Evolutionary conservation across 495 filamentous ascomycete species (phyloP), one percentile per base, ranked within the genome.

Genomic region (Pseudoneurospora amorphoporcata): DNA sequence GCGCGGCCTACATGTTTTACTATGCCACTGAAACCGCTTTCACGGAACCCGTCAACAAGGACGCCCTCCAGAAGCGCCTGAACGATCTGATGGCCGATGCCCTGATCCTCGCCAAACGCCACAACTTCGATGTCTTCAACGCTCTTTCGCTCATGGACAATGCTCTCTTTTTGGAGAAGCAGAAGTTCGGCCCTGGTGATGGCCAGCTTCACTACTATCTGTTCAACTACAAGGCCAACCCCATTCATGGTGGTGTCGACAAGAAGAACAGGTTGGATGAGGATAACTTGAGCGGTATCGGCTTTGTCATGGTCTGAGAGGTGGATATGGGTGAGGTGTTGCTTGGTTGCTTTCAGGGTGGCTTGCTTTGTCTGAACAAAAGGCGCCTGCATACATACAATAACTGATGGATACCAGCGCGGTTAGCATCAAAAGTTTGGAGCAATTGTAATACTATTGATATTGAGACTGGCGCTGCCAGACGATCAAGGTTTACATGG

Each of bases 121-220:
- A 86, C 75, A 89, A 91, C 47, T 98, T 98, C 79, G 95, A 99
- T 80, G 95, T 99, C 47, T 97, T 98, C 85, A 99, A 99, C 75
- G 95, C 93, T 0, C 87, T 99, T 23, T 97, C 95, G 0, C 85
- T 97, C 39, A 88, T 97, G 76, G 95, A 99, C 79, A 99, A 98
- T 82, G 89, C 90, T 6, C 85, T 98, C 19, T 99, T 99, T 87
- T 86, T 99, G 12, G 89, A 93, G 76, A 85, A 97, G 70, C 92
- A 97, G 76, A 97, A 95, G 80, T 99, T 98, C 73, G 95, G 94
- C 35, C 88, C 91, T 8, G 95, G 95, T 17, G 95, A 99, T 78
- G 95, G 95, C 68, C 92, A 94, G 78, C 84, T 99, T 72, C 94
- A 98, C 78, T 99, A 91, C 81, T 99, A 99, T 79, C 85, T 99